phyloP scores from a whole-genome alignment of 495 filamentous ascomycete species.

The Xylaria palmicola region DNA sequence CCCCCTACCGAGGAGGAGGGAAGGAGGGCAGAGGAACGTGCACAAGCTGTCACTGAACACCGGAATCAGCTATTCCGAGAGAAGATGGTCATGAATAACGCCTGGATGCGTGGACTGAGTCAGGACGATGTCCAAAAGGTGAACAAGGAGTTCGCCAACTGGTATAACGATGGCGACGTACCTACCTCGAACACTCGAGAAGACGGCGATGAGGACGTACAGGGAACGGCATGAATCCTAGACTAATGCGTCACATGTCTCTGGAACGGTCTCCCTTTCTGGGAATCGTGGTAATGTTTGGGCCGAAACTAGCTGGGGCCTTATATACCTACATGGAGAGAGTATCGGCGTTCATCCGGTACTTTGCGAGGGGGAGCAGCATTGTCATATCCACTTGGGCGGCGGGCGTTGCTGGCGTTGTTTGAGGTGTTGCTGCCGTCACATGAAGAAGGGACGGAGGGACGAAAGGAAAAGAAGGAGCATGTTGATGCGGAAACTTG shows the following conservation, averaged over 20 bases:
- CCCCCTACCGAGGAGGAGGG: slow-evolving; percentile 30
- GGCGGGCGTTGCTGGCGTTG: neutral
- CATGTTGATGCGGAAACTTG: no score
- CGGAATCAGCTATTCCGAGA: slow-evolving; percentile 65
- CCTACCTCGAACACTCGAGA: slow-evolving; percentile 13
- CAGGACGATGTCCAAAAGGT: slow-evolving; percentile 69
- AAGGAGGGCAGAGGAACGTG: slow-evolving; percentile 44
- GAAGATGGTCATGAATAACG: slow-evolving; percentile 70
- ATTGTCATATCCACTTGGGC: no score
- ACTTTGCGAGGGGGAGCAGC: neutral
- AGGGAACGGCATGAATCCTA: slow-evolving; percentile 19
- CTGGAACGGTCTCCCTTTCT: neutral
- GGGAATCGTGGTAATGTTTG: neutral
- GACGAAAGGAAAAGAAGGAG: no score
- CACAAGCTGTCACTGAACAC: slow-evolving; percentile 52
- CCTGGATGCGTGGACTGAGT: slow-evolving; percentile 70
- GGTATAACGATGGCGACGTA: slow-evolving; percentile 41
- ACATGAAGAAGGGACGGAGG: neutral
- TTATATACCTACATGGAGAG: neutral
- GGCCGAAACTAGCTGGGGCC: neutral
- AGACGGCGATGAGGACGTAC: slow-evolving; percentile 26
- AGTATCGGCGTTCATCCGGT: neutral
- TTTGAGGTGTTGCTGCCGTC: no score
- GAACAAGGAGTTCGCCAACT: slow-evolving; percentile 60
- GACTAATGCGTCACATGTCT: neutral